Base-by-base conservation (phyloP, 495 filamentous ascomycete genomes). In the Penicillium subrubescens region DNA sequence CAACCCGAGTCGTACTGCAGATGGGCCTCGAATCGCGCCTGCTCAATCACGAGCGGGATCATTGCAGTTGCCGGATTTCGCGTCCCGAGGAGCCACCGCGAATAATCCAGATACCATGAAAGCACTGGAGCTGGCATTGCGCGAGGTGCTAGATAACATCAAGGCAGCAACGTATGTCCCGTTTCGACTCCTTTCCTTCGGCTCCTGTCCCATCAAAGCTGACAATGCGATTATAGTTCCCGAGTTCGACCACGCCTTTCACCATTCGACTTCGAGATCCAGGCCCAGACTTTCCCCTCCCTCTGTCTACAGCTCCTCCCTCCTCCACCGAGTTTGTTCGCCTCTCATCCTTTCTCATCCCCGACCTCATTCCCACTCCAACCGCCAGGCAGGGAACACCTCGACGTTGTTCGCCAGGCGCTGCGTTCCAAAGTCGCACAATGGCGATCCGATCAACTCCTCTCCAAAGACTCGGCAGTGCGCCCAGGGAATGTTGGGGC, bases 211-310 rank as follows among this genome's bases (percentile, higher is more conserved):
- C 29, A 34, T 19, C 25, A 17, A 39, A 56, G 55, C 58, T 67
- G 2, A 67, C 34, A 2, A 27, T 65, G 29, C 25, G 44, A 39
- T 54, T 61, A 34, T 31, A 81, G 77, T 61, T 72, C 70, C 15
- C 74, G 73, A 46, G 70, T 70, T 35, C 75, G 73, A 29, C 75
- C 77, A 77, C 83, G 71, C 66, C 73, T 73, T 60, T 84, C 73
- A 31, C 89, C 90, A 0, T 96, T 96, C 73, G 87, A 93, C 64
- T 94, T 96, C 76, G 90, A 96, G 62, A 88, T 93, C 34, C 87
- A 91, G 61, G 76, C 88, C 27, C 85, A 95, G 63, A 90, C 89
- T 29, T 96, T 96, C 66, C 92, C 92, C 8, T 88, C 89, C 21
- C 84, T 97, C 23, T 90, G 88, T 43, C 84, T 97, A 8, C 89